Base-by-base conservation (phyloP, 2,329 filamentous ascomycete species). In the Colletotrichum sp. region DNA sequence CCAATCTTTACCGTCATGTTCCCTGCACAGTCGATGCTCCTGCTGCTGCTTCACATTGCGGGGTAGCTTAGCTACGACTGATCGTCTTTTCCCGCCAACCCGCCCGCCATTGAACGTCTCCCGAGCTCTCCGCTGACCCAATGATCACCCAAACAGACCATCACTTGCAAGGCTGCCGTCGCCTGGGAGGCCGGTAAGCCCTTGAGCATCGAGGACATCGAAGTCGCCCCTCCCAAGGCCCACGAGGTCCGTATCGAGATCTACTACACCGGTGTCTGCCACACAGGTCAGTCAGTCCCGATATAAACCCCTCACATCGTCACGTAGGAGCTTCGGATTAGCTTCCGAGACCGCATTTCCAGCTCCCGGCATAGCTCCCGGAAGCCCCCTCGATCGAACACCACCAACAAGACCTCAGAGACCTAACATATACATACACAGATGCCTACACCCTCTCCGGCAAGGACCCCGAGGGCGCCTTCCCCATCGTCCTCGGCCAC, bases 181-280 rank as follows among this genome's bases (percentile, higher is more conserved):
- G 97, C 97, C 85, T 99, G 97, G 97, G 96, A 96, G 87, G 96
- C 97, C 64, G 96, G 94, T 84, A 95, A 98, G 88, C 93, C 95
- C 80, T 91, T 99, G 79, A 92, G 90, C 81, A 91, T 98, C 80
- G 97, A 99, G 88, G 95, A 98, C 80, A 90, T 99, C 81, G 96
- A 98, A 88, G 97, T 99, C 79, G 92, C 90, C 69, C 94, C 96
- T 78, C 97, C 97, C 76, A 93, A 91, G 87, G 96, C 96, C 77
- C 92, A 98, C 87, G 97, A 99, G 89, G 97, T 99, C 83, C 95
- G 97, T 82, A 98, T 99, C 84, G 89, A 98, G 89, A 95, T 98
- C 85, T 94, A 96, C 90, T 97, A 98, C 90, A 99, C 97, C 70
- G 97, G 97, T 87, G 97, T 99, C 84, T 99, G 97, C 90, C 97